phyloP scores from a whole-genome alignment of 1,284 basidiomycete species.

The Pascua guehoae region DNA sequence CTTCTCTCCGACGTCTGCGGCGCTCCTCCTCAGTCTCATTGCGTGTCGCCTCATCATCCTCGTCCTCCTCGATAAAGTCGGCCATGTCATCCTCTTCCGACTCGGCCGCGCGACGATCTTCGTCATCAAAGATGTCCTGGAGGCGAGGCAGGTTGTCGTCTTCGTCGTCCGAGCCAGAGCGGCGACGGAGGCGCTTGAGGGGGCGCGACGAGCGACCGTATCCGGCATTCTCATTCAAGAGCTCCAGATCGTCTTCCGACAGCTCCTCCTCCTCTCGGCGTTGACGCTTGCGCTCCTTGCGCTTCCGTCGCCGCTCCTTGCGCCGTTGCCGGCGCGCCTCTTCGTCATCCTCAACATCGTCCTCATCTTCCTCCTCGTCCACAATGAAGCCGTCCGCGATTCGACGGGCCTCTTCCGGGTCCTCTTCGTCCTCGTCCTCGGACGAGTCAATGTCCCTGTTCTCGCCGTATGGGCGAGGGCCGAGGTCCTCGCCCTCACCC shows the following conservation, averaged over 20 bases:
- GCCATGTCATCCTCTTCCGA: constrained; percentile 60
- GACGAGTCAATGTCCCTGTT: constrained; percentile 43
- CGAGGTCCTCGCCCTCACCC: constrained; percentile 47
- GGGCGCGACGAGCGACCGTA: constrained; percentile 49
- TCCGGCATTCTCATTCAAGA: constrained; percentile 93
- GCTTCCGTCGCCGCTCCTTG: constrained; percentile 35
- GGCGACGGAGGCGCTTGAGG: constrained; percentile 36
- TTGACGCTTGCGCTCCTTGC: constrained; percentile 30
- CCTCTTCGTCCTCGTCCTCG: constrained; percentile 49
- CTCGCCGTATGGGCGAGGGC: constrained; percentile 40
- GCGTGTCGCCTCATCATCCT: constrained; percentile 52
- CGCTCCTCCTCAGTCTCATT: constrained; percentile 73
- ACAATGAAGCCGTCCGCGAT: constrained; percentile 50
- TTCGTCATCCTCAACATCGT: constrained; percentile 32
- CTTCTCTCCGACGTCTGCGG: constrained; percentile 67
- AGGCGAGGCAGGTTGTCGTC: constrained; percentile 39
- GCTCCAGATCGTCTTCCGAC: constrained; percentile 84
- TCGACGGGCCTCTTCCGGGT: constrained; percentile 44
- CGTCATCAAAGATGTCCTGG: constrained; percentile 46
- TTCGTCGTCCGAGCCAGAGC: constrained; percentile 50
- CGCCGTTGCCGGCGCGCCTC: constrained; percentile 30
- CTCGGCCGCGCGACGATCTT: constrained; percentile 31
- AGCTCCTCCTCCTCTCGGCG: constrained; percentile 52
- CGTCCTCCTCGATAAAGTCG: constrained; percentile 87
- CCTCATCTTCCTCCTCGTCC: constrained; percentile 47